Evolutionary conservation across 108 stramenopile species (phyloP).

Genomic region (Cyclostephanos tholiformis): DNA sequence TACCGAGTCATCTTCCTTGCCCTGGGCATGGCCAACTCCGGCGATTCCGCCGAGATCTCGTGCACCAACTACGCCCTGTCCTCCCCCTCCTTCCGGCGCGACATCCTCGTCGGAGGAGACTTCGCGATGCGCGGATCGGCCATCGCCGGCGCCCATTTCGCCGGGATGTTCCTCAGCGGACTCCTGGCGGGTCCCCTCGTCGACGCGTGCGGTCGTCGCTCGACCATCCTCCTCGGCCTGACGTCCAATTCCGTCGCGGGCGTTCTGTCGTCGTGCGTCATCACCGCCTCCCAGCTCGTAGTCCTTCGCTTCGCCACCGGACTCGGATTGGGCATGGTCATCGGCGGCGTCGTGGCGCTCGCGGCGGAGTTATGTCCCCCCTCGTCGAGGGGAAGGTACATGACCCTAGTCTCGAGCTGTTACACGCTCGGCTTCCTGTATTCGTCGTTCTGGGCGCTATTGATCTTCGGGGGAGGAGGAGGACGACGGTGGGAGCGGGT

Average conservation of each 20-base stretch:
- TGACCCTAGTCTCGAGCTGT: conserved; percentile 47
- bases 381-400: conserved; percentile 37
- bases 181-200: conserved; percentile 36
- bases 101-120: conserved; percentile 25
- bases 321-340: conserved; percentile 38
- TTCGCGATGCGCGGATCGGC: conserved; percentile 36
- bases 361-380: conserved; percentile 42
- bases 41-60: conserved; percentile 45
- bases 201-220: conserved; percentile 36
- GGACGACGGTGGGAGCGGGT: too few species aligned
- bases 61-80: conserved; percentile 25
- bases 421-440: conserved; percentile 46
- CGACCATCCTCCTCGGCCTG: conserved; percentile 30
- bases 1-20: conserved; percentile 65
- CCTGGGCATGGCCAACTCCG: conserved; percentile 40
- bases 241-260: conserved; percentile 32
- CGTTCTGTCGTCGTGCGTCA: conserved; percentile 22
- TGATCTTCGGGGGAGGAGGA: conserved; percentile 25
- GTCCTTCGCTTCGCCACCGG: conserved; percentile 39
- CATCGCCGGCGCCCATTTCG: conserved; percentile 43
- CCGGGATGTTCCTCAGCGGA: conserved; percentile 46
- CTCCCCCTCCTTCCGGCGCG: conserved; percentile 25
- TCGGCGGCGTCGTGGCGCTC: conserved; percentile 37
- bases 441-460: conserved; percentile 36
- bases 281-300: conserved; percentile 32